Percentiles rank a stretch among this genome's conserved stretches.
These are phyloP conservation scores for Macaranga tanarius DNA, from an alignment of 441 rosid genomes.

Conservation along the genomic window DNA sequence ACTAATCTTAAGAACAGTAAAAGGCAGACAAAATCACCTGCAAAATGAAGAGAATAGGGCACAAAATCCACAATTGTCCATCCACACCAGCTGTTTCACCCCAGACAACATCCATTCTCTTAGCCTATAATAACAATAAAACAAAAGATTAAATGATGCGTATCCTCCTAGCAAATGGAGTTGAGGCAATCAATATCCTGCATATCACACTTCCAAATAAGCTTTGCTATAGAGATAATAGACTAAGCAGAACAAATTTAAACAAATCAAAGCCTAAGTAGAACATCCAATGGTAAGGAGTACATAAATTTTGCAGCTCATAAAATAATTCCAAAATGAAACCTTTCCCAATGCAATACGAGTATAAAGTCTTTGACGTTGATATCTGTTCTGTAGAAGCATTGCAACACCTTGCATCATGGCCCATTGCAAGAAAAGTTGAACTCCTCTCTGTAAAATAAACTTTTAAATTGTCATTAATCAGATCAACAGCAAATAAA, in stretches of 20 bases:
- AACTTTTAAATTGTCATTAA: conserved; percentile 27
- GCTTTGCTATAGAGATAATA: neutral
- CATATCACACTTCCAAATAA: conserved; percentile 8
- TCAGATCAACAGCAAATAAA: conserved; percentile 10
- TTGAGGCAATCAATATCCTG: conserved; percentile 5
- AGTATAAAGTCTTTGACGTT: conserved; percentile 95
- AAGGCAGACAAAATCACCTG: conserved; percentile 52
- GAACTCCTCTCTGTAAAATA: conserved; percentile 79
- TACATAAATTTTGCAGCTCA: neutral
- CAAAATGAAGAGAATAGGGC: conserved; percentile 82
- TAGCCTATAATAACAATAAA: conserved; percentile 54
- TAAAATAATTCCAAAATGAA: conserved; percentile 21
- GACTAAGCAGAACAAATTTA: neutral
- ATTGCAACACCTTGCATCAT: conserved; percentile 99
- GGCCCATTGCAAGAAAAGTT: conserved; percentile 98
- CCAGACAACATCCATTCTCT: conserved; percentile 99
- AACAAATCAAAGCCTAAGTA: conserved; percentile 2
- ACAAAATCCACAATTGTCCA: conserved; percentile 88
- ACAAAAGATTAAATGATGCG: neutral
- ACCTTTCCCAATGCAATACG: conserved; percentile 98
- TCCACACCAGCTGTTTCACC: conserved; percentile 99
- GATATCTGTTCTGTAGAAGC: conserved; percentile 97
- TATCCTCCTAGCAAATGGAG: neutral
- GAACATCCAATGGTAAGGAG: conserved; percentile 3
- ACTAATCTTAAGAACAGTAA: neutral